Evolutionary conservation across 2,329 filamentous ascomycete genomes (phyloP), one percentile per base, ranked within the genome.

Genomic region (Paracoccidioides lutzii): DNA sequence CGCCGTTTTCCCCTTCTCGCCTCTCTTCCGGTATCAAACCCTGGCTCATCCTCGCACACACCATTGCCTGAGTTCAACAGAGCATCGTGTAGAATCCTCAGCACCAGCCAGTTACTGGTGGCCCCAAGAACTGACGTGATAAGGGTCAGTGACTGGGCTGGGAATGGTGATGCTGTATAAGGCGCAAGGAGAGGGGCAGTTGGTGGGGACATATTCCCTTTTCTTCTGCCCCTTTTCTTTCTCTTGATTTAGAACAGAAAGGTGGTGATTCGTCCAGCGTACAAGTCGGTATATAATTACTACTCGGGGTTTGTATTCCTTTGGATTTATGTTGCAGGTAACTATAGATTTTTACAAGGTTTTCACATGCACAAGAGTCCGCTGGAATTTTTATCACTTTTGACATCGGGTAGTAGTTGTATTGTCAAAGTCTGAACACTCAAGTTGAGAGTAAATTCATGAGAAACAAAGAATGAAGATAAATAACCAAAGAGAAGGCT

Each of bases 71-170:
- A 54, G 22, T 22, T 22, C 45, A 62, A 65, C 40, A 82, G 65
- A 14, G 76, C 72, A 51, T 73, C 72, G 66, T 75, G 73, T 32
- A 80, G 65, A 55, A 76, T 77, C 38, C 80, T 73, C 9, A 80
- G 62, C 0, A 77, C 65, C 28, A 83, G 71, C 81, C 81, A 84
- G 62, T 79, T 80, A 22, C 77, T 65, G 70, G 76, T 74, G 48
- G 74, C 72, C n/a, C 67, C 68, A 33, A 76, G 66, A 2, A 75
- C 70, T 9, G 72, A 74, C 15, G 73, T 74, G 35, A 76, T 60
- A 32, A 76, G 58, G 8, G 69, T 74, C 51, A 75, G 66, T 6
- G 72, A 60, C 22, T 55, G 58, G 15, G 54, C 54, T n/a, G 60
- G 49, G 4, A 58, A 43, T 3, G 65, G 70, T 54, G 72, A 71